These are phyloP conservation scores for Aspergillus nomiae DNA, from an alignment of 2,329 filamentous ascomycete genomes.

Conservation along the genomic window DNA sequence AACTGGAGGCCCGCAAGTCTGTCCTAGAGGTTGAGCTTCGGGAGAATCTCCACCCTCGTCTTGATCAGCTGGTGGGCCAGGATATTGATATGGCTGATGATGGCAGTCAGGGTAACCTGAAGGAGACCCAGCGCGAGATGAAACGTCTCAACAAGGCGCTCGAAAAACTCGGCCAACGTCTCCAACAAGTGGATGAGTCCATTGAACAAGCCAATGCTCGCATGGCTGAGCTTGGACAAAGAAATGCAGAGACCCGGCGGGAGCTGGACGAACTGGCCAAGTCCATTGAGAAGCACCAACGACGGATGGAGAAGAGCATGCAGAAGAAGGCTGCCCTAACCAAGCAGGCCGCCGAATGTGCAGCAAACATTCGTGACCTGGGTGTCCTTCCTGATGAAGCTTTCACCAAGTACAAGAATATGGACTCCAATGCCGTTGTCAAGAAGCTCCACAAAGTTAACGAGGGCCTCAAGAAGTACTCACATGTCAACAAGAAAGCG, in stretches of 20 bases:
- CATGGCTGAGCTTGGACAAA: slow-evolving; percentile 62
- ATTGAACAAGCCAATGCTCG: slow-evolving; percentile 63
- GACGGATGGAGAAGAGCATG: slow-evolving; percentile 87
- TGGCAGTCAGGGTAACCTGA: slow-evolving; percentile 64
- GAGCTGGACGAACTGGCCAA: slow-evolving; percentile 74
- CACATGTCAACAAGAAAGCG: slow-evolving; percentile 98
- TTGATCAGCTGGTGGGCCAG: slow-evolving; percentile 80
- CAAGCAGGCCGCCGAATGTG: slow-evolving; percentile 75
- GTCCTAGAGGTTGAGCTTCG: slow-evolving; percentile 82
- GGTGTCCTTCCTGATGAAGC: slow-evolving; percentile 93
- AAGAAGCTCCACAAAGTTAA: slow-evolving; percentile 85
- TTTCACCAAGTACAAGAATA: slow-evolving; percentile 84
- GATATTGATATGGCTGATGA: slow-evolving; percentile 68
- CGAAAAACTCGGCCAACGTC: slow-evolving; percentile 66
- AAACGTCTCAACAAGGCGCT: slow-evolving; percentile 72
- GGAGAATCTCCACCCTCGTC: slow-evolving; percentile 82
- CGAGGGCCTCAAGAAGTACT: slow-evolving; percentile 91
- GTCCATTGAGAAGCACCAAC: slow-evolving; percentile 82
- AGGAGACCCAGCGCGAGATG: slow-evolving; percentile 78
- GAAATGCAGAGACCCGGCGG: slow-evolving; percentile 65
- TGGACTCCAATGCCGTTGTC: slow-evolving; percentile 73
- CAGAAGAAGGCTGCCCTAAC: slow-evolving; percentile 81
- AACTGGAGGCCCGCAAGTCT: slow-evolving; percentile 78
- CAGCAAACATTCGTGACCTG: slow-evolving; percentile 86
- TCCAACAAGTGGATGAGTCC: slow-evolving; percentile 73